These are phyloP conservation scores for Cercophora sp. DNA, from an alignment of 495 filamentous ascomycete species.

Conservation along the genomic window DNA sequence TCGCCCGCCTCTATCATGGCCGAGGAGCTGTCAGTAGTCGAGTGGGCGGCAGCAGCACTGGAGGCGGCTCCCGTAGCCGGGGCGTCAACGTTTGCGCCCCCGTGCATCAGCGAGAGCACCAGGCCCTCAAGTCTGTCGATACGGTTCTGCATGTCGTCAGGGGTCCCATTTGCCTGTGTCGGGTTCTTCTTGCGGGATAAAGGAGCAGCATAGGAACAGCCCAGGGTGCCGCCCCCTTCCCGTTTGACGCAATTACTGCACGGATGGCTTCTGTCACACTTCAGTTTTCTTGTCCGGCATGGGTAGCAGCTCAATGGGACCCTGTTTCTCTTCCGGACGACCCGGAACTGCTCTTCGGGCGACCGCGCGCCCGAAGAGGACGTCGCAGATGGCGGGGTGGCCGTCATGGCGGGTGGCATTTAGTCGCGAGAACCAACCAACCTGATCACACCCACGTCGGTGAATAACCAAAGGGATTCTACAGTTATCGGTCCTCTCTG, in stretches of 20 bases:
- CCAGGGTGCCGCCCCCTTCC: conserved; percentile 62
- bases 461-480: too few species aligned
- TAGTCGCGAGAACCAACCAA: too few species aligned
- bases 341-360: conserved; percentile 79
- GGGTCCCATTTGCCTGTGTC: conserved; percentile 56
- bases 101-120: conserved; percentile 94
- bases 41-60: conserved; percentile 59
- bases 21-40: conserved; percentile 60
- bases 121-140: conserved; percentile 95
- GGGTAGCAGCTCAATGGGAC: conserved; percentile 93
- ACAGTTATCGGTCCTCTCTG: too few species aligned
- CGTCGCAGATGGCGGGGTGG: conserved; percentile 85
- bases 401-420: conserved; percentile 69
- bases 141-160: conserved; percentile 98
- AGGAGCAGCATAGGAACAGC: conserved; percentile 86
- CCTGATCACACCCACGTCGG: too few species aligned
- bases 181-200: conserved; percentile 73
- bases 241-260: conserved; percentile 96
- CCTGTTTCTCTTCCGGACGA: conserved; percentile 90
- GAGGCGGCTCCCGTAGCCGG: conserved; percentile 51
- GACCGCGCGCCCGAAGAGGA: conserved; percentile 72
- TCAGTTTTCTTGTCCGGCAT: conserved; percentile 73
- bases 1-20: conserved; percentile 48
- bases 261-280: conserved; percentile 88
- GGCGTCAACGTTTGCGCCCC: conserved; percentile 55